Evolutionary conservation across 495 filamentous ascomycete genomes (phyloP), one percentile per base, ranked within the genome.

Genomic region (Penicillium dipodomyicola): DNA sequence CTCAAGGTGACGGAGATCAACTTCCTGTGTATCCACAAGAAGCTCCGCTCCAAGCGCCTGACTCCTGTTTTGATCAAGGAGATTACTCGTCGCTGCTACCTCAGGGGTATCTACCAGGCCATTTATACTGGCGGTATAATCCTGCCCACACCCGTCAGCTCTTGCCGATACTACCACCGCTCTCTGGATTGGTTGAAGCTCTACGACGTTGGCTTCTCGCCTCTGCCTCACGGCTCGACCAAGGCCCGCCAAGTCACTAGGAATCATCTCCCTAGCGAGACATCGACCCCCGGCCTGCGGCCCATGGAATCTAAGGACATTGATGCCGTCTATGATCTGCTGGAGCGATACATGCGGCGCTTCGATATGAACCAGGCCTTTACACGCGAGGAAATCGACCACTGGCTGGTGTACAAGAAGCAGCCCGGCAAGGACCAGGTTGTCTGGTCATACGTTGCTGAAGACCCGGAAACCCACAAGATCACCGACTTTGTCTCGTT

Each of bases 401-500:
- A 97, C 68, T 97, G 91, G 92, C 72, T 98, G 41, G 71, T 95
- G 15, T 82, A 91, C 69, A 83, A 86, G 59, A 77, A 77, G 37
- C 62, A 73, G 22, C 58, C 68, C 8, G 75, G 71, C 1, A 79
- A 79, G 46, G 90, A 96, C 48, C 90, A 92, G 68, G 90, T 96
- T 5, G 81, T 97, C 19, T 98, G 88, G 88, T 81, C 84, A 4
- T 97, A 92, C 60, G 93, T 98, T 23, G 89, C 96, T 27, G 94
- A 98, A 74, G 80, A 88, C 51, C 75, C 86, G 9, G 63, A 80
- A 22, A 85, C 78, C 23, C 82, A 88, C 49, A 93, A 91, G 66
- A 90, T 98, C 65, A 96, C 89, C 29, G 94, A 98, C 72, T 97
- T 95, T 72, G 86, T 97, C 74, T 96, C 91, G 14, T 98, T 97